phyloP scores from a whole-genome alignment of 345 rosid species.

The Toxicodendron radicans region DNA sequence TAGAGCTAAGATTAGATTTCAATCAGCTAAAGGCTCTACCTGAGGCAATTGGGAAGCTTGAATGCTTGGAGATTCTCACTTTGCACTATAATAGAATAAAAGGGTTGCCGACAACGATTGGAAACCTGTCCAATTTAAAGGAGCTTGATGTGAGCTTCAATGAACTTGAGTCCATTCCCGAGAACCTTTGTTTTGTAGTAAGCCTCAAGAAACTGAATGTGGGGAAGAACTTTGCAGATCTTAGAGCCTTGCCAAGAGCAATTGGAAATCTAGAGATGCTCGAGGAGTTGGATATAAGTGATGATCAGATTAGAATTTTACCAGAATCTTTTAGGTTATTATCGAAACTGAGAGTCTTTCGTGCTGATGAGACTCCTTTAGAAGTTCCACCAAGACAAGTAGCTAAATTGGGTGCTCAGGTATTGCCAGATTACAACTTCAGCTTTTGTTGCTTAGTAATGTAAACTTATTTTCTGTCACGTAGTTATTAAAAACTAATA shows the following conservation, averaged over 20 bases:
- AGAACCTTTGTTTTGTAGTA: slow-evolving; percentile 48
- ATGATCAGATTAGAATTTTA: slow-evolving; percentile 50
- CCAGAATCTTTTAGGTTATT: slow-evolving; percentile 59
- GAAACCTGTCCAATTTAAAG: slow-evolving; percentile 47
- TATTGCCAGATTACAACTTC: slow-evolving; percentile 22
- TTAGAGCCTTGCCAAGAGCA: slow-evolving; percentile 56
- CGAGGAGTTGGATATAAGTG: slow-evolving; percentile 71
- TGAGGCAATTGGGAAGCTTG: slow-evolving; percentile 62
- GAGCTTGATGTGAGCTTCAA: slow-evolving; percentile 77
- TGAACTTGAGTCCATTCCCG: slow-evolving; percentile 56
- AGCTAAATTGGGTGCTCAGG: slow-evolving; percentile 57
- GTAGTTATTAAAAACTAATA: background rate
- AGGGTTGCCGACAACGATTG: slow-evolving; percentile 60
- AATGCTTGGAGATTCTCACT: slow-evolving; percentile 49
- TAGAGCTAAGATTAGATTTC: slow-evolving; percentile 60
- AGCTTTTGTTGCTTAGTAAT: background rate
- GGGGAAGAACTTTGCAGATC: slow-evolving; percentile 64
- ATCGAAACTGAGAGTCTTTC: slow-evolving; percentile 47
- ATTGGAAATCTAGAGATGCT: slow-evolving; percentile 72
- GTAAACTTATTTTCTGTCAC: background rate
- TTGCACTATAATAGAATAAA: slow-evolving; percentile 59
- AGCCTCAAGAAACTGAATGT: slow-evolving; percentile 56
- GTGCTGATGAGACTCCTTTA: slow-evolving; percentile 58
- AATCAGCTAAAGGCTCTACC: slow-evolving; percentile 66
- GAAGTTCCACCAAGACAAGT: slow-evolving; percentile 63